phyloP scores from a whole-genome alignment of 73 alveolate species.

The Paramecium pentaurelia region DNA sequence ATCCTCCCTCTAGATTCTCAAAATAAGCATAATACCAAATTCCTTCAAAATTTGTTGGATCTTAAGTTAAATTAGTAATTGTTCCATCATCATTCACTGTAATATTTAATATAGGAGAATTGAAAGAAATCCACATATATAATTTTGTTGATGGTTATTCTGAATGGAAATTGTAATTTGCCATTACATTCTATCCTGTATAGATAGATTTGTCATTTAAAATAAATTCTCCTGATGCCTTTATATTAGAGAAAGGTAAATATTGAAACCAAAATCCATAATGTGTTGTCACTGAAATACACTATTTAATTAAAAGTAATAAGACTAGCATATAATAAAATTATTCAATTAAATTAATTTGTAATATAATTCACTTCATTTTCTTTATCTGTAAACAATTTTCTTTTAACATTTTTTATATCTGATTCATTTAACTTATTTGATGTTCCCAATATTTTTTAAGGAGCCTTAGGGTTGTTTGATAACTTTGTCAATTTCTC shows the following conservation, averaged over 20 bases:
- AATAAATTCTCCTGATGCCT: not conserved
- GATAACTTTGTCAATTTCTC: not conserved
- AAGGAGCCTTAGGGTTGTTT: not conserved
- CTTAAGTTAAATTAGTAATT: not conserved
- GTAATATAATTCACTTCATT: not conserved
- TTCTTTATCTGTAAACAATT: not conserved
- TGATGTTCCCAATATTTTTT: not conserved
- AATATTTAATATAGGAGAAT: not conserved
- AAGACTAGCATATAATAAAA: not conserved
- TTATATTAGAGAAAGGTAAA: not conserved
- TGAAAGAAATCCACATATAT: not conserved
- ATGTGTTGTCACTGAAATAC: not conserved
- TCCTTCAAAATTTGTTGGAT: not conserved
- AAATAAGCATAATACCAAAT: not conserved
- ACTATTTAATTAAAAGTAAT: not conserved
- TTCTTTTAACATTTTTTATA: not conserved
- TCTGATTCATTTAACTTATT: not conserved
- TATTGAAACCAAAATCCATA: not conserved
- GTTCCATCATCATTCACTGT: not conserved
- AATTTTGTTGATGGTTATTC: not conserved
- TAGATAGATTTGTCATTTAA: not conserved
- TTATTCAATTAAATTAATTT: not conserved
- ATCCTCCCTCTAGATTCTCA: not conserved
- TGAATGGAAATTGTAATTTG: not conserved
- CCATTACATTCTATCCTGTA: not conserved